These are phyloP conservation scores for Malus hybrid DNA, from an alignment of 331 rosid species.

Conservation along the genomic window DNA sequence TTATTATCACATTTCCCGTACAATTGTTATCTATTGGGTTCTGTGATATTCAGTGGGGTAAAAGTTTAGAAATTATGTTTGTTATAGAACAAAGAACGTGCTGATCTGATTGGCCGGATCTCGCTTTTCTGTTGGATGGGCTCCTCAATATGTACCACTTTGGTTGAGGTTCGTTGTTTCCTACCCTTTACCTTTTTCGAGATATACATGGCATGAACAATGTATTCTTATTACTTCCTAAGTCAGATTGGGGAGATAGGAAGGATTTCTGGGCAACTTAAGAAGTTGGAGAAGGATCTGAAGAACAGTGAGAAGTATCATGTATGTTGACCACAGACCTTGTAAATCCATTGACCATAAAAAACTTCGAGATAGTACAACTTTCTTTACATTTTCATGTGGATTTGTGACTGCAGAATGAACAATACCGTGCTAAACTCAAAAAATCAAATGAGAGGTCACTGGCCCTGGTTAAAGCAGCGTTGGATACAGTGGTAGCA, in stretches of 20 bases:
- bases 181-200: background rate
- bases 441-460: slow-evolving; percentile 73
- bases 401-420: slow-evolving; percentile 50
- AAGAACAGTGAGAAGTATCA: slow-evolving; percentile 49
- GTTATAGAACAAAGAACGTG: slow-evolving; percentile 69
- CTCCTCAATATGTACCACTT: slow-evolving; percentile 66
- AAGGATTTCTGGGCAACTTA: slow-evolving; percentile 75
- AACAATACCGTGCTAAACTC: slow-evolving; percentile 62
- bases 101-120: slow-evolving; percentile 73
- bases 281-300: slow-evolving; percentile 76
- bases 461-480: slow-evolving; percentile 72
- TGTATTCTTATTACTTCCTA: slow-evolving; percentile 8
- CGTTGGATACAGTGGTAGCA: slow-evolving; percentile 81
- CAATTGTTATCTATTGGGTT: slow-evolving; percentile 2
- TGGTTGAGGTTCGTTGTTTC: slow-evolving; percentile 67
- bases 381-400: background rate
- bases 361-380: background rate
- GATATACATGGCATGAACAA: background rate
- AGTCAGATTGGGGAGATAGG: slow-evolving; percentile 87
- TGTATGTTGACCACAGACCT: slow-evolving; percentile 34
- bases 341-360: background rate
- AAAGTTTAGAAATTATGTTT: slow-evolving; percentile 14
- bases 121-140: slow-evolving; percentile 93
- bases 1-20: background rate
- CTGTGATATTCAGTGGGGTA: background rate